A percentile compares a stretch with the other conserved stretches of the same genome.
phyloP scores from a whole-genome alignment of 2,329 filamentous ascomycete species.

The Fusarium algeriense region DNA sequence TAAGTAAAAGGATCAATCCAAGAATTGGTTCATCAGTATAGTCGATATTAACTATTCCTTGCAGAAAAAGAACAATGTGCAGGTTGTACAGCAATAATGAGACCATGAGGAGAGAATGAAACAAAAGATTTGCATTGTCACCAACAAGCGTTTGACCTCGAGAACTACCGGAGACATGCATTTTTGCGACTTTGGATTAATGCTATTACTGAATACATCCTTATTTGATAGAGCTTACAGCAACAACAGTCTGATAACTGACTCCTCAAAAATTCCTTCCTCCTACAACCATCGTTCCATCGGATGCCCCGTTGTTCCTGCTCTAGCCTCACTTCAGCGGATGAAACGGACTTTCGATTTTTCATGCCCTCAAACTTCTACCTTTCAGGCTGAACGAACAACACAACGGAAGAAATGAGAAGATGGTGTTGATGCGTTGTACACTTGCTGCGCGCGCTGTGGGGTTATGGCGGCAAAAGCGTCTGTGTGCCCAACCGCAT shows the following conservation, averaged over 20 bases:
- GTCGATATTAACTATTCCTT: conserved; percentile 10
- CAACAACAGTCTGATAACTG: not conserved
- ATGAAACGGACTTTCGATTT: not conserved
- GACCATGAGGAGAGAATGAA: conserved; percentile 33
- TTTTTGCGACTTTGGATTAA: not conserved
- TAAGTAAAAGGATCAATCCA: conserved; percentile 51
- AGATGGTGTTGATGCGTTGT: conserved; percentile 61
- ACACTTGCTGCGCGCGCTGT: conserved; percentile 54
- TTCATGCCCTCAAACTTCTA: conserved; percentile 7
- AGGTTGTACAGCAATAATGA: conserved; percentile 80
- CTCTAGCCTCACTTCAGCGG: conserved; percentile 2
- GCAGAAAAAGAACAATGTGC: conserved; percentile 90
- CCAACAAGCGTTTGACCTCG: not conserved
- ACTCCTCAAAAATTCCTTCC: not conserved
- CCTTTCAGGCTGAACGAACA: conserved; percentile 31
- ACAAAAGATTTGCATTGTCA: conserved; percentile 20
- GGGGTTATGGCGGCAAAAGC: conserved; percentile 57
- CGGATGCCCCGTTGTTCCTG: not conserved
- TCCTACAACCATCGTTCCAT: not conserved
- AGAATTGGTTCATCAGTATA: not conserved
- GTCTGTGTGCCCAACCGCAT: conserved; percentile 64
- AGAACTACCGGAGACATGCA: not conserved
- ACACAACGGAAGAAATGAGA: conserved; percentile 18
- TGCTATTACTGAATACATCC: not conserved
- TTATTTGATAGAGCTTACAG: conserved; percentile 1